These are phyloP conservation scores for Periglandula ipomoeae DNA, from an alignment of 2,329 filamentous ascomycete genomes.

Conservation along the genomic window DNA sequence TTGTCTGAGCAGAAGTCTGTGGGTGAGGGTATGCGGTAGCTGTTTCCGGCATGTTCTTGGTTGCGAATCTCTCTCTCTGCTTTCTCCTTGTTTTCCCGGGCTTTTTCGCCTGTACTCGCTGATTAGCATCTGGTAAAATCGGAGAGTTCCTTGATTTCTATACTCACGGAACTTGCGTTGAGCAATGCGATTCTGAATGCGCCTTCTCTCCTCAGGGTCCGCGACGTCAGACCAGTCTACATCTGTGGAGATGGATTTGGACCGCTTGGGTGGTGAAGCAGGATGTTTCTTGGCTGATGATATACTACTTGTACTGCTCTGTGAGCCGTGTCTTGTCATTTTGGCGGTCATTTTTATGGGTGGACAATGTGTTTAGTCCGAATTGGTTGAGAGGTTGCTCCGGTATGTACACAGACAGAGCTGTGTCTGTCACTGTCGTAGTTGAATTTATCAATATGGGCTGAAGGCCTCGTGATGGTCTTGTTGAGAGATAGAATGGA, in stretches of 20 bases:
- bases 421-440: too few species aligned
- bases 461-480: too few species aligned
- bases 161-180: constrained; percentile 66
- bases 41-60: constrained; percentile 51
- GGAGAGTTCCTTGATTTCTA: too few species aligned
- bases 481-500: too few species aligned
- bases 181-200: constrained; percentile 68
- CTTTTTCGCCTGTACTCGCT: constrained; percentile 52
- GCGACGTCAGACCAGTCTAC: constrained; percentile 63
- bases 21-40: constrained; percentile 52
- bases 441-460: too few species aligned
- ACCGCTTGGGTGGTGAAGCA: constrained; percentile 23
- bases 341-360: constrained; percentile 2
- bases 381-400: background rate
- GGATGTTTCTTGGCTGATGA: constrained; percentile 17
- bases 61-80: constrained; percentile 55
- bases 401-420: background rate
- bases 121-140: constrained; percentile 6
- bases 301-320: constrained; percentile 9
- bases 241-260: constrained; percentile 33
- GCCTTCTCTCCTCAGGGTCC: constrained; percentile 61
- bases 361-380: background rate
- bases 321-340: constrained; percentile 14
- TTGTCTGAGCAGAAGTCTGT: constrained; percentile 42
- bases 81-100: constrained; percentile 57